These are phyloP conservation scores for Vaccinium corymbosum DNA, from an alignment of 148 eudicot genomes.

Conservation along the genomic window DNA sequence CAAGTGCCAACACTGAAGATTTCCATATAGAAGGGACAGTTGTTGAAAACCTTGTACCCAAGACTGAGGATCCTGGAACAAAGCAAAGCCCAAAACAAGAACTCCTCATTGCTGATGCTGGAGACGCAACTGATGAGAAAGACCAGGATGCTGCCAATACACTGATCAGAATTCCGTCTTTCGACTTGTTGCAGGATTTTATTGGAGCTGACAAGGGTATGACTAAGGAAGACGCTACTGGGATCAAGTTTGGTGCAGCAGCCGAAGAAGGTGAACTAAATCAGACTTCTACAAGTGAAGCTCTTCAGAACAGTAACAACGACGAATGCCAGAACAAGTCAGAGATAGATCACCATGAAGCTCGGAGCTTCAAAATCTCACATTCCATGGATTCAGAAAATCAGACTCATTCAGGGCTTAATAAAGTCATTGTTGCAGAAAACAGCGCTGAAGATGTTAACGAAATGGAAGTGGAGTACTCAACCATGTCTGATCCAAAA, in stretches of 20 bases:
- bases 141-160: constrained; percentile 16
- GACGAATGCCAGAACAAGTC: constrained; percentile 13
- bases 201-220: neutral
- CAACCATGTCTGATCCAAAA: constrained; percentile 16
- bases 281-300: neutral
- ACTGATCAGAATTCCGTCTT: neutral
- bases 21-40: constrained; percentile 1
- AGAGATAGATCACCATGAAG: constrained; percentile 12
- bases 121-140: constrained; percentile 10
- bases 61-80: constrained; percentile 6
- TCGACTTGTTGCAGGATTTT: neutral
- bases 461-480: constrained; percentile 13
- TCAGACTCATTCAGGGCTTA: constrained; percentile 19
- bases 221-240: constrained; percentile 13
- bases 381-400: constrained; percentile 20
- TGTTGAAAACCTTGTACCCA: constrained; percentile 3
- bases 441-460: neutral
- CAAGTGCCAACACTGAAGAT: constrained; percentile 13
- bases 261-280: constrained; percentile 10
- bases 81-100: constrained; percentile 12
- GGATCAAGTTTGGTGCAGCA: neutral
- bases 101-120: constrained; percentile 9
- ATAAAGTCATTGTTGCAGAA: constrained; percentile 12
- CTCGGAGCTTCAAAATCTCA: neutral
- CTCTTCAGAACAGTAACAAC: neutral